Base-by-base conservation (phyloP, 768 basidiomycete species). In the Gymnopilus junonius region DNA sequence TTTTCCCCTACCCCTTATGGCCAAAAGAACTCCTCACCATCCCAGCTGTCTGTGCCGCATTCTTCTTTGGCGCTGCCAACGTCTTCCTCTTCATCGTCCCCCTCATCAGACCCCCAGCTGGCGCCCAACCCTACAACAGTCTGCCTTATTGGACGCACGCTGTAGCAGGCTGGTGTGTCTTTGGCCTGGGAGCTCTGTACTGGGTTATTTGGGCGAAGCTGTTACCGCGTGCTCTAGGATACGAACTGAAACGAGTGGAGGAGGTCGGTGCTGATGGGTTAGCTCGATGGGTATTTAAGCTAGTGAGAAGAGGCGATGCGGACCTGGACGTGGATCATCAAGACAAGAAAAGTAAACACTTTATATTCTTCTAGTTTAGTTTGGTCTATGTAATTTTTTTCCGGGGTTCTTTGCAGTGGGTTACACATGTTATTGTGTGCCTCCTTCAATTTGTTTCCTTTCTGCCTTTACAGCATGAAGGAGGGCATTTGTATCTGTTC, bases 71-170 rank as follows among this genome's bases (percentile, higher is more conserved):
- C 64, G 64, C 82, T 1, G 82, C 84, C 2, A 89, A 90, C 65
- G 69, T 87, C 37, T 88, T 90, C 73, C 75, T 90, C 17, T 76
- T 82, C 53, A 60, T 85, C 50, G 82, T 83, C 1, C 88, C 88
- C 7, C 67, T 89, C 48, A 74, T 83, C 8, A 81, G 79, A 17
- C 88, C 89, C 1, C 79, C 82, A 0, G 67, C 72, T 0, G 85
- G 80, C 3, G 73, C 72, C n/a, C 75, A 79, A 34, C 79, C 81
- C 1, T 90, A 88, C 66, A 69, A 77, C 32, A 62, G 68, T 51
- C 76, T 90, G 10, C 87, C 88, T 6, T 90, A 89, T 68, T 89
- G 86, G 81, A 76, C 76, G 14, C 79, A 80, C 57, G 77, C 75
- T 32, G 70, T 80, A 4, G 77, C 73, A 17, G 76, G 78, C 17